A percentile compares a stretch with the other conserved stretches of the same genome.
These are phyloP conservation scores for Leptomonas pyrrhocoris DNA, from an alignment of 208 protist genomes.

Conservation along the genomic window DNA sequence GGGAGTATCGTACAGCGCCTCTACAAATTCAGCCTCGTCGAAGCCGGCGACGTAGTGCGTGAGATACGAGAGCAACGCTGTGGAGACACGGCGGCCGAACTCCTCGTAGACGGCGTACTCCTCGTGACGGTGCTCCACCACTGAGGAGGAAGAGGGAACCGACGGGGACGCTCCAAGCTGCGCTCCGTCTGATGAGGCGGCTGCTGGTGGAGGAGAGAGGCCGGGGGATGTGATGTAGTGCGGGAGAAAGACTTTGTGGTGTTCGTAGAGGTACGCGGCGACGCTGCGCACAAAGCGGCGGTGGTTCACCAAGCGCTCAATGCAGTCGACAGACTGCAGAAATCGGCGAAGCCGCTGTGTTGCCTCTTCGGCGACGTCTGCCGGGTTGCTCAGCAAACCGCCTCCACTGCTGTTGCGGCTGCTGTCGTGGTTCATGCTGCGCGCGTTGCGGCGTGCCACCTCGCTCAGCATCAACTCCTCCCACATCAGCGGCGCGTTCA, in stretches of 20 bases:
- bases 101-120: conserved; percentile 72
- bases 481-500: conserved; percentile 56
- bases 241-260: conserved; percentile 74
- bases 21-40: conserved; percentile 79
- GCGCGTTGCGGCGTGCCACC: conserved; percentile 28
- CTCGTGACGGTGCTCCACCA: conserved; percentile 65
- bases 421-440: not conserved
- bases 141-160: not conserved
- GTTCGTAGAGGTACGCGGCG: conserved; percentile 64
- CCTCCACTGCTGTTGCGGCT: not conserved
- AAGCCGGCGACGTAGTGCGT: conserved; percentile 55
- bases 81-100: conserved; percentile 57
- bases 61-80: conserved; percentile 58
- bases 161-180: too few species aligned
- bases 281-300: conserved; percentile 55
- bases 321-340: conserved; percentile 52
- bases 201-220: not conserved
- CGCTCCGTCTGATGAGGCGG: not conserved
- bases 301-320: conserved; percentile 69
- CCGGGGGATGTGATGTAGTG: conserved; percentile 18
- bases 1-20: conserved; percentile 72
- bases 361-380: conserved; percentile 44
- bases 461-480: conserved; percentile 57
- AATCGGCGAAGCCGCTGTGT: conserved; percentile 67
- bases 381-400: conserved; percentile 18